Base-by-base conservation (phyloP, 768 basidiomycete species). In the Tubosaeta sp. region DNA sequence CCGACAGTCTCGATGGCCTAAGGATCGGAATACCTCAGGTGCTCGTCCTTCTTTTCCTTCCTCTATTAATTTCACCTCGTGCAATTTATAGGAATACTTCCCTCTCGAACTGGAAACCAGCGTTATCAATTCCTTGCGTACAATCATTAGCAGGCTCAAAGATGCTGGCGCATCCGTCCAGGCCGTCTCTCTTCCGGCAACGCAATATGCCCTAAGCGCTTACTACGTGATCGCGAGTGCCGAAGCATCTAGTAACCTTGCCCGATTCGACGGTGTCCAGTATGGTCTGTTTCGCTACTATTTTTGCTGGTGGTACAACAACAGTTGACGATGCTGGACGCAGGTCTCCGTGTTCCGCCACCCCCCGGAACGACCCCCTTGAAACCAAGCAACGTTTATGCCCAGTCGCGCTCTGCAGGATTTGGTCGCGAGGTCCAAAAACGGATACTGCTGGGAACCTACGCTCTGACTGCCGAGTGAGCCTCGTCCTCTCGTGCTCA, bases 161-260 rank as follows among this genome's bases (percentile, higher is more conserved):
- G 37, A 64, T 0, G 72, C 72, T 1, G 94, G 94, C 1, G 92
- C 91, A 0, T 72, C 72, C 1, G 60, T 97, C 29, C 68, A 82
- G 1, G 79, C 91, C 0, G 83, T 97, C 0, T 86, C 86, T 9
- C 73, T 97, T 11, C 88, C 91, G 0, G 69, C 74, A 3, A 82
- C 82, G 0, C 68, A 65, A 2, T 88, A 87, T 62, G 90, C 91
- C 0, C 76, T 98, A 5, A 91, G 92, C 50, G 88, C 93, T 12
- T 98, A 98, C 73, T 98, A 97, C 63, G 90, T 97, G n/a, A 78
- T 98, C 14, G 89, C 95, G 1, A 89, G 85, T 54, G 94, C 95
- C 0, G 95, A 97, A 65, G 95, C 95, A 0, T 88, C 89, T 55
- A 94, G 91, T 52, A 97, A 95, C 63, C 73, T 98, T 51, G 91